A percentile compares a stretch with the other conserved stretches of the same genome.
These are phyloP conservation scores for Serendipita sp. DNA, from an alignment of 768 basidiomycete genomes.

Conservation along the genomic window DNA sequence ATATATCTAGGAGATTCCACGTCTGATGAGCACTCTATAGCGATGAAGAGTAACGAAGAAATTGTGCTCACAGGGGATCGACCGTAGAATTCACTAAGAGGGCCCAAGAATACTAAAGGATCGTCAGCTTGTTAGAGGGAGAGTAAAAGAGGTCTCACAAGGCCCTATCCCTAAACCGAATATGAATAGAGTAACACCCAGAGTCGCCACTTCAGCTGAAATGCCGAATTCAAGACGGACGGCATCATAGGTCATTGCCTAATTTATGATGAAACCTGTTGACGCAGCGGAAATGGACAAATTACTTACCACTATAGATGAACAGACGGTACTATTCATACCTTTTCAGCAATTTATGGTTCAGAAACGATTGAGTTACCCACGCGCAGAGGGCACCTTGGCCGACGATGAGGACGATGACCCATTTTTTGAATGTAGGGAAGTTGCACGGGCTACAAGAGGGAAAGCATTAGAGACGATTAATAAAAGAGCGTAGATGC, in stretches of 20 bases:
- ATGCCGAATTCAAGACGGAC: constrained; percentile 38
- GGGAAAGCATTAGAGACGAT: not conserved
- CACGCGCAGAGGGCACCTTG: constrained; percentile 11
- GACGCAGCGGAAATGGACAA: not conserved
- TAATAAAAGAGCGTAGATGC: not conserved
- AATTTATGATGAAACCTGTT: constrained; percentile 11
- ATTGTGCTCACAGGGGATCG: constrained; percentile 31
- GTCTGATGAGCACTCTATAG: not conserved
- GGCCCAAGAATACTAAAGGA: constrained; percentile 15
- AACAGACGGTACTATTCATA: constrained; percentile 21
- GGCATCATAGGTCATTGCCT: constrained; percentile 46
- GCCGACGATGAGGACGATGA: constrained; percentile 15
- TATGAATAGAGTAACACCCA: constrained; percentile 33
- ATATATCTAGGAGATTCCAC: constrained; percentile 22
- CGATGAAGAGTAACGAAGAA: not conserved
- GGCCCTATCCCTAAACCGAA: constrained; percentile 23
- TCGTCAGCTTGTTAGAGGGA: constrained; percentile 13
- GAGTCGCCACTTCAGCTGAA: constrained; percentile 34
- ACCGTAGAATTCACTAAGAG: constrained; percentile 41
- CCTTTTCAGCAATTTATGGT: constrained; percentile 12
- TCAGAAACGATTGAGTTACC: not conserved
- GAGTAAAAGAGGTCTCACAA: constrained; percentile 26
- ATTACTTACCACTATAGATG: constrained; percentile 20
- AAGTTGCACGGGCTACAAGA: constrained; percentile 12
- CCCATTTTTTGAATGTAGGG: constrained; percentile 15